Evolutionary conservation across 179 eudicot genomes (phyloP).

Genomic region (Spinacia oleracea): DNA sequence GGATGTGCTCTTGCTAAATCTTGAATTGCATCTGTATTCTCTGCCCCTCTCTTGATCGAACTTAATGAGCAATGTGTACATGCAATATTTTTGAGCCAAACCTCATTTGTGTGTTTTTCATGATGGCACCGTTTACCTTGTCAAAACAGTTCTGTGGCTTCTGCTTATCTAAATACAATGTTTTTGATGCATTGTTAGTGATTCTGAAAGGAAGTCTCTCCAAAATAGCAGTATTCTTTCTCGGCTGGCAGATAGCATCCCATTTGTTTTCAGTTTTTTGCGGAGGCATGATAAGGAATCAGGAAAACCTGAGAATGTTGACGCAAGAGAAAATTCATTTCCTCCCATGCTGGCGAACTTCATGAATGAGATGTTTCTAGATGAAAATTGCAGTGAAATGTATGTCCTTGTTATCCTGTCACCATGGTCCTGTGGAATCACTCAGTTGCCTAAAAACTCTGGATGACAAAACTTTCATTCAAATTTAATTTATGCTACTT

Average conservation of each 20-base stretch:
- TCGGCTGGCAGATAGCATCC: constrained; percentile 67
- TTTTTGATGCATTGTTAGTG: constrained; percentile 42
- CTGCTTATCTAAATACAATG: neutral
- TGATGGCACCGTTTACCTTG: neutral
- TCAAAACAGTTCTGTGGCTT: neutral
- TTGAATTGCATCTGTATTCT: no score
- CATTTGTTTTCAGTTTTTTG: constrained; percentile 61
- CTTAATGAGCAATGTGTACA: no score
- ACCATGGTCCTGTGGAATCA: constrained; percentile 2
- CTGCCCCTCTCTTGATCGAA: no score
- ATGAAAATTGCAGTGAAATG: constrained; percentile 29
- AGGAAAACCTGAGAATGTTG: constrained; percentile 24
- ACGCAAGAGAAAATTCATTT: constrained; percentile 31
- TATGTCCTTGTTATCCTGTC: constrained; percentile 40
- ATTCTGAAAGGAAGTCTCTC: constrained; percentile 37
- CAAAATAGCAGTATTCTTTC: constrained; percentile 63
- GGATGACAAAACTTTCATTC: neutral
- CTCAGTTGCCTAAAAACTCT: neutral
- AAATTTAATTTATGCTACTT: constrained; percentile 7
- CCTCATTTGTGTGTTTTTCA: neutral
- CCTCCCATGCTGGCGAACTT: constrained; percentile 31
- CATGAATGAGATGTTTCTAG: constrained; percentile 33
- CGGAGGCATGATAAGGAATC: constrained; percentile 40
- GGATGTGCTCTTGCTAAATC: no score
- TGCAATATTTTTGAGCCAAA: no score